Percentiles rank a stretch among this genome's conserved stretches.
These are phyloP conservation scores for Diaporthe humulicola DNA, from an alignment of 2,329 filamentous ascomycete genomes.

Conservation along the genomic window DNA sequence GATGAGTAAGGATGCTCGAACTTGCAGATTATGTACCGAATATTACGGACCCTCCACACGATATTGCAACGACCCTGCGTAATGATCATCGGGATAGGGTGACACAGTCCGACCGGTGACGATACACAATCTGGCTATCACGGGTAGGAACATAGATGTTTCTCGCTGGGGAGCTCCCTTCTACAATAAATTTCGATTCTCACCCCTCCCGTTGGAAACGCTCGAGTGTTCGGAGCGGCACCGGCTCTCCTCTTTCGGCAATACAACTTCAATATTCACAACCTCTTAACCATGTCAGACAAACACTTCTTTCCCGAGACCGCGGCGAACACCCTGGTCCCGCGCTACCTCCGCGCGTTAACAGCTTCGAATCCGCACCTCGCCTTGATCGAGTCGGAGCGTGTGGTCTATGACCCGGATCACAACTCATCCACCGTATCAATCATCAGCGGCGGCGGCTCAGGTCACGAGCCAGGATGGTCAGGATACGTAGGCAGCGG, in stretches of 20 bases:
- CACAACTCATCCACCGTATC: conserved; percentile 59
- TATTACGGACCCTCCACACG: not conserved
- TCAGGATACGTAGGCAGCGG: conserved; percentile 63
- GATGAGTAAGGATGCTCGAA: not conserved
- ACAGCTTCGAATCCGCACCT: conserved; percentile 18
- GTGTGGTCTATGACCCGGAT: conserved; percentile 59
- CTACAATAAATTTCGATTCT: not conserved
- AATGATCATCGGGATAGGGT: not conserved
- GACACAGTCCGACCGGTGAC: not conserved
- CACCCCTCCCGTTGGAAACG: not conserved
- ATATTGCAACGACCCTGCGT: not conserved
- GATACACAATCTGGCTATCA: not conserved
- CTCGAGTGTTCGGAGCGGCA: not conserved
- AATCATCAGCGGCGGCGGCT: conserved; percentile 68
- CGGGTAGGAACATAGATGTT: not conserved
- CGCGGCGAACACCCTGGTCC: conserved; percentile 59
- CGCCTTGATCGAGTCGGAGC: conserved; percentile 16
- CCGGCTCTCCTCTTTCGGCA: too few relatives aligned
- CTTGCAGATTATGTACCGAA: not conserved
- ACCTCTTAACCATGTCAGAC: conserved; percentile 57
- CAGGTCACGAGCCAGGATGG: conserved; percentile 69
- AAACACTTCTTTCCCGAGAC: conserved; percentile 68
- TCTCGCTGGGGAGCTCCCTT: not conserved
- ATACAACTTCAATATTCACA: not conserved
- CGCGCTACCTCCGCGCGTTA: conserved; percentile 56